These are phyloP conservation scores for Ophiostoma piceae DNA, from an alignment of 2,329 filamentous ascomycete species.

Conservation along the genomic window DNA sequence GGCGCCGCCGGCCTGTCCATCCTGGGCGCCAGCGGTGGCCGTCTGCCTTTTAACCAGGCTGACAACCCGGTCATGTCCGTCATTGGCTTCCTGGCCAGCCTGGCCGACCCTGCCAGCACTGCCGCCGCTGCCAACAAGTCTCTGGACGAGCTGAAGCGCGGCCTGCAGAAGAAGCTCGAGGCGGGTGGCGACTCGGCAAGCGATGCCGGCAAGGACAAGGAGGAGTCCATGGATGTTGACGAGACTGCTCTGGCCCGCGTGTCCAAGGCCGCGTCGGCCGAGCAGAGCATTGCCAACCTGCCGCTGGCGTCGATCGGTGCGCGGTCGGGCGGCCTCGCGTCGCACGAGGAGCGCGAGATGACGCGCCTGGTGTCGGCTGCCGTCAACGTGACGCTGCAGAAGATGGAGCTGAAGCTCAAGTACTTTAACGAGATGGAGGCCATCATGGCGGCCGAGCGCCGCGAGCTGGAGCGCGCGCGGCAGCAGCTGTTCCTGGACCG, in stretches of 20 bases:
- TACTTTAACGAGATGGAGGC: slow-evolving; percentile 97
- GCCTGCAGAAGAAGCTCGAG: slow-evolving; percentile 73
- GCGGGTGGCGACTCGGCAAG: slow-evolving; percentile 41
- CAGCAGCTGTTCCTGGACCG: slow-evolving; percentile 93
- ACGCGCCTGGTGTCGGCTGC: slow-evolving; percentile 86
- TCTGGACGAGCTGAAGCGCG: slow-evolving; percentile 77
- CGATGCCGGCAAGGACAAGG: slow-evolving; percentile 56
- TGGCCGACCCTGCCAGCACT: slow-evolving; percentile 84
- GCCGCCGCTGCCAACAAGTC: slow-evolving; percentile 86
- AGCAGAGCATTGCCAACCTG: slow-evolving; percentile 58
- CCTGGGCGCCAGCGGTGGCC: slow-evolving; percentile 68
- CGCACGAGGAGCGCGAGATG: slow-evolving; percentile 95
- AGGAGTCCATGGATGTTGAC: slow-evolving; percentile 66
- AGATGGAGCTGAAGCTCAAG: slow-evolving; percentile 89
- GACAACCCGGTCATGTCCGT: slow-evolving; percentile 98
- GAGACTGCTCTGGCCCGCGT: slow-evolving; percentile 42
- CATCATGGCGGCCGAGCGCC: slow-evolving; percentile 82
- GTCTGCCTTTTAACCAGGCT: slow-evolving; percentile 82
- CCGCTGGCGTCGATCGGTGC: slow-evolving; percentile 82
- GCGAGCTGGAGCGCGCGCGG: slow-evolving; percentile 84
- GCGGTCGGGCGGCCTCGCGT: slow-evolving; percentile 80
- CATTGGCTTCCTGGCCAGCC: slow-evolving; percentile 84
- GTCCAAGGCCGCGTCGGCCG: slow-evolving; percentile 53
- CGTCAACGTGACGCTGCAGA: slow-evolving; percentile 89
- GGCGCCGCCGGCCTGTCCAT: slow-evolving; percentile 56